Conservation (phyloP, 2,329 filamentous ascomycete species). For the Penicillium griseofulvum region DNA sequence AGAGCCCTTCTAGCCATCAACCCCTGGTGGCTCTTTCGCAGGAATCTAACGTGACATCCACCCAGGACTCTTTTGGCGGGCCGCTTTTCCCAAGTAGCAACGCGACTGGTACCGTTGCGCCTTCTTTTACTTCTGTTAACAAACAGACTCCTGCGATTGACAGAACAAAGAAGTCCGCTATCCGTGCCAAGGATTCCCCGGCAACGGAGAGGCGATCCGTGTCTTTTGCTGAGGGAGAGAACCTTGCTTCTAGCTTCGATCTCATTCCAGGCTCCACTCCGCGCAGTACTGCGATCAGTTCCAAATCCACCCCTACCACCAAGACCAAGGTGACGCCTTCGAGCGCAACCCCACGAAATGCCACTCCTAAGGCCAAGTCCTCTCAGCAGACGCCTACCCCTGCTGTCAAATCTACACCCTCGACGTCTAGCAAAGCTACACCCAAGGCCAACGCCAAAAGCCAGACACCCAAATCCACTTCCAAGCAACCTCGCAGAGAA, state of each 20-base stretch:
- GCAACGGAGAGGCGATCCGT: conserved; percentile 25
- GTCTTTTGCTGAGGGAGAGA: conserved; percentile 26
- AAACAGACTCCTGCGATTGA: conserved; percentile 14
- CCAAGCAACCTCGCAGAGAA: not conserved
- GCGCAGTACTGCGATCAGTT: not conserved
- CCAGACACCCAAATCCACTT: not conserved
- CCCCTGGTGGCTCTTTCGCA: not conserved
- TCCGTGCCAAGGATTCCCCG: conserved; percentile 24
- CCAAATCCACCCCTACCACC: not conserved
- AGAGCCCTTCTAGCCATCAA: conserved; percentile 24
- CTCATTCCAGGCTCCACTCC: not conserved
- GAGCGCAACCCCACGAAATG: not conserved
- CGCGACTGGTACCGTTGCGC: not conserved
- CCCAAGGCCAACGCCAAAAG: not conserved
- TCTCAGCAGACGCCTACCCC: not conserved
- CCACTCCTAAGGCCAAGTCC: not conserved
- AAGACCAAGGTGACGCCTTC: not conserved
- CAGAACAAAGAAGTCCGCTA: conserved; percentile 21
- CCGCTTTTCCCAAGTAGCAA: not conserved
- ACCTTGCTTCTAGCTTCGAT: conserved; percentile 6
- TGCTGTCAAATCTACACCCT: not conserved
- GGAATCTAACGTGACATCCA: not conserved
- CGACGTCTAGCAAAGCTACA: not conserved
- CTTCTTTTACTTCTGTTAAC: not conserved
- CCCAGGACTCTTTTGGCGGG: not conserved